Percentiles rank a stretch among this genome's conserved stretches.
Evolutionary conservation across 768 basidiomycete species (phyloP).

Genomic region (Leccinum sublutescens): DNA sequence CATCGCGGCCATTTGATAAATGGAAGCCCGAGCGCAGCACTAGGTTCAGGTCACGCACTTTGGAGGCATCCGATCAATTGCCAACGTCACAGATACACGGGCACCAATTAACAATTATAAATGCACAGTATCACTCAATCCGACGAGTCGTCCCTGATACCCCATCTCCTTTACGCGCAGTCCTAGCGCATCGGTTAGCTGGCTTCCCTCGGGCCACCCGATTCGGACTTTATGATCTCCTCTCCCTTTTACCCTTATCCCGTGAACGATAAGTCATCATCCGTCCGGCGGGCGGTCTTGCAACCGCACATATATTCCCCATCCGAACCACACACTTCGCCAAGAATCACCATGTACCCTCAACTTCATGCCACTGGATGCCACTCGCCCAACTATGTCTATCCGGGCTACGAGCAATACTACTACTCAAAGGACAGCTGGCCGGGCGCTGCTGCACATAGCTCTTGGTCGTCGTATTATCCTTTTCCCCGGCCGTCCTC

Average conservation of each 20-base stretch:
- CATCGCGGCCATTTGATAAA: conserved; percentile 35
- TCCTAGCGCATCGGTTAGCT: conserved; percentile 19
- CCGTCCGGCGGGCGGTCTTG: conserved; percentile 19
- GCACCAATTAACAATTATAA: conserved; percentile 23
- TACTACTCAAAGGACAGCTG: conserved; percentile 22
- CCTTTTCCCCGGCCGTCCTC: conserved; percentile 17
- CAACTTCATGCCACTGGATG: conserved; percentile 18
- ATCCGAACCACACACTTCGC: conserved; percentile 21
- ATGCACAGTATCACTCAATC: conserved; percentile 24
- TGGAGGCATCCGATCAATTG: conserved; percentile 33
- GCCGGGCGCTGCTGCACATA: conserved; percentile 7
- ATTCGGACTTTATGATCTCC: conserved; percentile 34
- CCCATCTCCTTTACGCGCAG: conserved; percentile 19
- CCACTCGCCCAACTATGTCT: conserved; percentile 22
- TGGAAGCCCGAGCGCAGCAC: conserved; percentile 32
- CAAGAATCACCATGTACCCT: conserved; percentile 30
- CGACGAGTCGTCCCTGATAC: conserved; percentile 26
- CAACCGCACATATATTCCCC: conserved; percentile 34
- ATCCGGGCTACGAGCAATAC: conserved; percentile 23
- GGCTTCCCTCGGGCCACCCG: conserved; percentile 15
- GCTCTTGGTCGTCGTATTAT: conserved; percentile 22
- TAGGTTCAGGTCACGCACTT: conserved; percentile 25
- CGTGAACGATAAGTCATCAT: conserved; percentile 21
- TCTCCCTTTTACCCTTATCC: conserved; percentile 29
- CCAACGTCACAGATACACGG: conserved; percentile 30